Conservation (phyloP, 2,329 filamentous ascomycete genomes). For the Fusarium bactridioides region DNA sequence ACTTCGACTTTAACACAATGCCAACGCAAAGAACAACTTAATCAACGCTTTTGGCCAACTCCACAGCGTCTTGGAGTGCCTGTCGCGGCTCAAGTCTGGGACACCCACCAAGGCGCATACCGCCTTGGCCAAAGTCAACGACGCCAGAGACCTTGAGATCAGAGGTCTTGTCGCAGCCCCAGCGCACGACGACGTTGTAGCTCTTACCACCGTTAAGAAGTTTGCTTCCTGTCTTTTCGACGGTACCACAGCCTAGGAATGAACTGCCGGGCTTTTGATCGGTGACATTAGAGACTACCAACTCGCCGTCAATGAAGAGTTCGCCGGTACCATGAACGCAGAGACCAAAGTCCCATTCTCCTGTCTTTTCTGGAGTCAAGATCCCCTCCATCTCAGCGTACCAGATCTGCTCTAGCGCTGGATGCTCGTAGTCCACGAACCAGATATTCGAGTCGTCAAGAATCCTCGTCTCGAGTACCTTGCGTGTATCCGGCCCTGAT, state of each 20-base stretch:
- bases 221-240: neutral
- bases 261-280: neutral
- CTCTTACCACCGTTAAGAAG: accelerated
- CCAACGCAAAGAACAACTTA: neutral
- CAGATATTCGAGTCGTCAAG: neutral
- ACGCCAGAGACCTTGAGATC: neutral
- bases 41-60: neutral
- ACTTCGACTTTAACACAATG: too few species aligned
- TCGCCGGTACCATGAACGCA: neutral
- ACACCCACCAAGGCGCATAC: neutral
- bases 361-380: neutral
- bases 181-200: neutral
- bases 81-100: neutral
- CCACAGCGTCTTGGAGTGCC: neutral
- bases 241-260: neutral
- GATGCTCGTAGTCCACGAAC: neutral
- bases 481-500: neutral
- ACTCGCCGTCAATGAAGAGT: neutral
- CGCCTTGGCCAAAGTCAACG: neutral
- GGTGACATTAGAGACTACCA: neutral
- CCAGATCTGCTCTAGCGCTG: neutral
- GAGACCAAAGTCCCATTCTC: constrained; percentile 8
- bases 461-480: neutral
- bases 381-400: neutral
- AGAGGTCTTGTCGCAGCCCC: neutral